Percentiles rank a stretch among this genome's conserved stretches.
These are phyloP conservation scores for Schizophyllum amplum DNA, from an alignment of 1,284 basidiomycete genomes.

Conservation along the genomic window DNA sequence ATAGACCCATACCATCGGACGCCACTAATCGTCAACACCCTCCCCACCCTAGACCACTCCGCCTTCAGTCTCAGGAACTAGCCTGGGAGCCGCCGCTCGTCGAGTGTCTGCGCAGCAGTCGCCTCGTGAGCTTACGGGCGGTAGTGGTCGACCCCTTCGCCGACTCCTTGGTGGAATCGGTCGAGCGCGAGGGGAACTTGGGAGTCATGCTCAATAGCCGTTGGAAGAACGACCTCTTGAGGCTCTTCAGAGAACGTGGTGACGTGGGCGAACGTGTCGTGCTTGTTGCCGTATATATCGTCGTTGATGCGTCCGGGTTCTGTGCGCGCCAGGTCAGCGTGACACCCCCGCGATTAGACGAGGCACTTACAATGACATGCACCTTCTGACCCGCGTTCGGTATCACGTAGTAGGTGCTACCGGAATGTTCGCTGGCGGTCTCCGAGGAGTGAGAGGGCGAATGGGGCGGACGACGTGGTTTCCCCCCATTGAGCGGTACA, in stretches of 20 bases:
- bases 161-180: background rate
- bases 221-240: conserved; percentile 43
- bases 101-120: background rate
- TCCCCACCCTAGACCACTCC: background rate
- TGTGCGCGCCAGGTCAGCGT: conserved; percentile 23
- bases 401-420: conserved; percentile 65
- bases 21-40: background rate
- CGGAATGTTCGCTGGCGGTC: conserved; percentile 41
- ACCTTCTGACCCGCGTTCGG: conserved; percentile 61
- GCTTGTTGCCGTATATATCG: conserved; percentile 42
- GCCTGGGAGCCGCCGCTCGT: background rate
- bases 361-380: conserved; percentile 54
- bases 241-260: conserved; percentile 24
- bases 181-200: background rate
- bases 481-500: background rate
- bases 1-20: background rate
- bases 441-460: conserved; percentile 27
- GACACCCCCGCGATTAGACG: conserved; percentile 4
- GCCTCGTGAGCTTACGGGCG: background rate
- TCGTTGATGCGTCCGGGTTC: conserved; percentile 31
- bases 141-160: background rate
- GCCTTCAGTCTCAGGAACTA: background rate
- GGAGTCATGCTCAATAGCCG: conserved; percentile 29
- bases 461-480: background rate
- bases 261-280: conserved; percentile 40